Evolutionary conservation across 176 grass and related monocot genomes (phyloP).

Genomic region (Rhipidocladum racemiflorum): DNA sequence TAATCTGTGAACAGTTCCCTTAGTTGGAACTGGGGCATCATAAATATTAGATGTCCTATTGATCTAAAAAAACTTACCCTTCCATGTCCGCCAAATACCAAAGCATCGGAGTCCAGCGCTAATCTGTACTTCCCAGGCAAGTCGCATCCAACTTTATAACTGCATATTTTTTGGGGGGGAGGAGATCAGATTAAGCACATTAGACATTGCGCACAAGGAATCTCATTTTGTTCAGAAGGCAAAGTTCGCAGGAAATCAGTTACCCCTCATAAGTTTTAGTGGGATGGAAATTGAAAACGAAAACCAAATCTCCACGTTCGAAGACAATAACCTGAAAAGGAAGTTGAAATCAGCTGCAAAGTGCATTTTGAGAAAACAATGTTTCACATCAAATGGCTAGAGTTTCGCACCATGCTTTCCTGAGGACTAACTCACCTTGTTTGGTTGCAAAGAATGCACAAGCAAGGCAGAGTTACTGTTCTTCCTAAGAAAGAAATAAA

Average conservation of each 20-base stretch:
- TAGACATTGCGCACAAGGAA: not conserved
- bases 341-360: conserved; percentile 15
- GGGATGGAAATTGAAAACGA: conserved; percentile 97
- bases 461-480: conserved; percentile 11
- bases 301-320: conserved; percentile 89
- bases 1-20: too few relatives aligned
- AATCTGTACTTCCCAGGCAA: conserved; percentile 85
- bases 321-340: conserved; percentile 83
- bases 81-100: conserved; percentile 81
- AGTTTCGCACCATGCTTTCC: not conserved
- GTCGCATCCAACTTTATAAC: conserved; percentile 91
- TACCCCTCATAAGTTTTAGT: conserved; percentile 83
- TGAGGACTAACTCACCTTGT: not conserved
- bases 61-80: too few relatives aligned
- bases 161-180: conserved; percentile 47
- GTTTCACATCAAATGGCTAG: not conserved
- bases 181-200: conserved; percentile 19
- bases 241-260: conserved; percentile 14
- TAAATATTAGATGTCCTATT: too few relatives aligned
- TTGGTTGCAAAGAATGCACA: not conserved
- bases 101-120: conserved; percentile 77
- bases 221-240: not conserved
- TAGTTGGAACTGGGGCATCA: too few relatives aligned
- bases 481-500: conserved; percentile 17
- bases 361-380: conserved; percentile 15